Evolutionary conservation across 1,284 basidiomycete genomes (phyloP).

Genomic region (Apiotrichum porosum): DNA sequence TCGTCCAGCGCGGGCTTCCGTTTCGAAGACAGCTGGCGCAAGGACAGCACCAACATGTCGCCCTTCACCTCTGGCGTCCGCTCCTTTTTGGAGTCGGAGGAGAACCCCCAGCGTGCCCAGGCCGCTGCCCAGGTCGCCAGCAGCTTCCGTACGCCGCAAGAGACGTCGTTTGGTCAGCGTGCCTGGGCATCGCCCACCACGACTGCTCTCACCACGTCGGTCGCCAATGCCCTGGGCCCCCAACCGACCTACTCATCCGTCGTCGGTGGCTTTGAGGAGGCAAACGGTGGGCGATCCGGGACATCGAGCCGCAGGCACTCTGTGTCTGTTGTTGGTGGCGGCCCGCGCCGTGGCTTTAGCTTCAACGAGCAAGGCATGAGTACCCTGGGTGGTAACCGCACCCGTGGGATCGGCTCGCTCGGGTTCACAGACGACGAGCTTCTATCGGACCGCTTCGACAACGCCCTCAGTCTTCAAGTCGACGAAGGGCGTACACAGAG

Average conservation of each 20-base stretch:
- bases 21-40: slow-evolving; percentile 29
- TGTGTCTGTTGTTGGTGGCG: slow-evolving; percentile 65
- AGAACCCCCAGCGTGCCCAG: neutral
- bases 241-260: slow-evolving; percentile 26
- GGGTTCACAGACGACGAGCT: slow-evolving; percentile 70
- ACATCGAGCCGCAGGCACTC: slow-evolving; percentile 78
- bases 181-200: slow-evolving; percentile 23
- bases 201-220: slow-evolving; percentile 28
- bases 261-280: slow-evolving; percentile 29
- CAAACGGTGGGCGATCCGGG: slow-evolving; percentile 50
- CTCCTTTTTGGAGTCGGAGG: slow-evolving; percentile 8
- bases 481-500: slow-evolving; percentile 52
- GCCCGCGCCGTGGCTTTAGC: slow-evolving; percentile 37
- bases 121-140: neutral
- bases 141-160: slow-evolving; percentile 26
- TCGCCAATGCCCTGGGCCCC: slow-evolving; percentile 24
- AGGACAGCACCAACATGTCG: slow-evolving; percentile 39
- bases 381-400: slow-evolving; percentile 53
- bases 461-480: slow-evolving; percentile 59
- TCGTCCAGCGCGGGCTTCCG: slow-evolving; percentile 8
- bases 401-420: slow-evolving; percentile 27
- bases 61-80: slow-evolving; percentile 35
- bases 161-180: slow-evolving; percentile 20
- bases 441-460: slow-evolving; percentile 59
- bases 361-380: slow-evolving; percentile 55